phyloP scores from a whole-genome alignment of 495 filamentous ascomycete species.

The Trichoderma parareesei region DNA sequence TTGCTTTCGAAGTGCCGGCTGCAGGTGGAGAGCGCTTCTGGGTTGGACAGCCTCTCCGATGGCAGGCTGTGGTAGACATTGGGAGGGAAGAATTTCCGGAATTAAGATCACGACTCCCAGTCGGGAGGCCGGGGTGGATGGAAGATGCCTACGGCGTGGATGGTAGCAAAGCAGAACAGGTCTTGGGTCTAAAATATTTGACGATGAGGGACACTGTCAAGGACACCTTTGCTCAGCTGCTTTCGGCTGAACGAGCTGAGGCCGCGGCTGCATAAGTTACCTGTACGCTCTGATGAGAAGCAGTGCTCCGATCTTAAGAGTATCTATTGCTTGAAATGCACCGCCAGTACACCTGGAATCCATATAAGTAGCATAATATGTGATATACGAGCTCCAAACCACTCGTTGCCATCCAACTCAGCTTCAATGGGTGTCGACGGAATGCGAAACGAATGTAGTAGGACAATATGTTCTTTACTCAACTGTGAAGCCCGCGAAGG shows the following conservation, averaged over 20 bases:
- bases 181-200: conserved; percentile 45
- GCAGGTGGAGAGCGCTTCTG: conserved; percentile 45
- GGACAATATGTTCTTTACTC: no score
- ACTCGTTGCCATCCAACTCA: no score
- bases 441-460: no score
- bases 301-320: no score
- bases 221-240: conserved; percentile 42
- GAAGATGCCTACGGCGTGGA: conserved; percentile 35
- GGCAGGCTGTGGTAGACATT: conserved; percentile 35
- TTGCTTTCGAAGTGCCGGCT: conserved; percentile 34
- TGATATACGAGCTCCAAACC: no score
- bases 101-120: conserved; percentile 30
- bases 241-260: conserved; percentile 22
- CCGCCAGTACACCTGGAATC: no score
- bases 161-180: conserved; percentile 35
- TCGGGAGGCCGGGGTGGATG: conserved; percentile 19
- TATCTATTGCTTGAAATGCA: no score
- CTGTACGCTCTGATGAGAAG: no score
- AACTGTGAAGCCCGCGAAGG: no score
- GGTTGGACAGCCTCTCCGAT: conserved; percentile 29
- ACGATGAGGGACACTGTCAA: conserved; percentile 35
- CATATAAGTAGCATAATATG: no score
- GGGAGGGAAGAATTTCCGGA: conserved; percentile 39
- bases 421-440: no score
- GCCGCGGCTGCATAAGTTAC: neutral